Conservation (phyloP, 495 filamentous ascomycete genomes). For the Platismatia glauca region DNA sequence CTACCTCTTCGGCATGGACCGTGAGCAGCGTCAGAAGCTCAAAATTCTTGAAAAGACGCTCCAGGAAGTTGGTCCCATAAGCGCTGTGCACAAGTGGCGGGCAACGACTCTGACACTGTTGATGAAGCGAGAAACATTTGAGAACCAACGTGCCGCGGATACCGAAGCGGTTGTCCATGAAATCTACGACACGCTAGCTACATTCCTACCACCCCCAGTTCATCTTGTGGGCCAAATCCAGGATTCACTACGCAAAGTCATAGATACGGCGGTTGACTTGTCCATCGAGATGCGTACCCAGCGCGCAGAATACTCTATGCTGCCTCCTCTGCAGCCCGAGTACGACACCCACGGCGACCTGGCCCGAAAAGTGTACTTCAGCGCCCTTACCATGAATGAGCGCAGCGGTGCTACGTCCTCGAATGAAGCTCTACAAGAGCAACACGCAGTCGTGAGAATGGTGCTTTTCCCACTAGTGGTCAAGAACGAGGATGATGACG, state of each 20-base stretch:
- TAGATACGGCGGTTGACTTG: conserved; percentile 72
- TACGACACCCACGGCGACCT: conserved; percentile 91
- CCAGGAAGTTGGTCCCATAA: conserved; percentile 70
- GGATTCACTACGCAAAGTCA: conserved; percentile 71
- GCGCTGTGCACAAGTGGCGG: conserved; percentile 89
- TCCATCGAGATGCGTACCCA: conserved; percentile 96
- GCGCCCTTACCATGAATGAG: conserved; percentile 87
- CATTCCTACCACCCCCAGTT: conserved; percentile 73
- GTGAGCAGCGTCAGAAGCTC: conserved; percentile 92
- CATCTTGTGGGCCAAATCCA: conserved; percentile 65
- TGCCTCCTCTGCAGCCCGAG: conserved; percentile 87
- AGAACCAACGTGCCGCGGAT: conserved; percentile 66
- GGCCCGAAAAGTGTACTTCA: conserved; percentile 72
- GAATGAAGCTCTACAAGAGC: conserved; percentile 68
- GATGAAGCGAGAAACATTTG: conserved; percentile 63
- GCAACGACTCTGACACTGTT: conserved; percentile 87
- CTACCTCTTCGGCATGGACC: conserved; percentile 96
- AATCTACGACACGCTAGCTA: conserved; percentile 67
- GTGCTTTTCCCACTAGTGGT: conserved; percentile 92
- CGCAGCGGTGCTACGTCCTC: conserved; percentile 57
- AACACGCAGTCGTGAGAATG: conserved; percentile 70
- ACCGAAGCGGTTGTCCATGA: conserved; percentile 84
- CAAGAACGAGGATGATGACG: conserved; percentile 85
- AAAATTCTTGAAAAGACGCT: conserved; percentile 87
- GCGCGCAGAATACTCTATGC: conserved; percentile 92